A percentile compares a stretch with the other conserved stretches of the same genome.
Conservation (phyloP, 495 filamentous ascomycete genomes). For the Thermothielavioides terrestris region DNA sequence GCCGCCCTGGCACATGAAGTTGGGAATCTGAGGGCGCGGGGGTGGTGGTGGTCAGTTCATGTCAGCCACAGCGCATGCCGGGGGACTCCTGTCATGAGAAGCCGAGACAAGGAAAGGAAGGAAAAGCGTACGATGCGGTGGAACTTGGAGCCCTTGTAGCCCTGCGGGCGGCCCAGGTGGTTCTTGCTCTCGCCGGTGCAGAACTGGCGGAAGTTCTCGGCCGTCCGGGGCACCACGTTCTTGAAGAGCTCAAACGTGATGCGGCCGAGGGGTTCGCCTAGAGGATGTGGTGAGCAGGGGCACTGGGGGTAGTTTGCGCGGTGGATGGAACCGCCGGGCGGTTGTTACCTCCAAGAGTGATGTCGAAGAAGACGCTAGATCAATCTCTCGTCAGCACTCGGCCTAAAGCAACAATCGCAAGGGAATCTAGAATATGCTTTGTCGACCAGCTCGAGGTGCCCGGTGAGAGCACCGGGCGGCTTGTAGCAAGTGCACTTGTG, state of each 20-base stretch:
- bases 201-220: constrained; percentile 95
- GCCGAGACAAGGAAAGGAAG: no score
- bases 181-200: constrained; percentile 92
- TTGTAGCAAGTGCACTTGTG: no score
- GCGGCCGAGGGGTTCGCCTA: constrained; percentile 83
- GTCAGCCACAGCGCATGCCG: no score
- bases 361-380: constrained; percentile 78
- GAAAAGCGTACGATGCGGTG: constrained; percentile 77
- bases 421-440: no score
- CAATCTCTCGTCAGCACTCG: background rate
- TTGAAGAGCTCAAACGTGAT: constrained; percentile 93
- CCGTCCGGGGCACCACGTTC: constrained; percentile 73
- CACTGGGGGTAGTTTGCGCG: background rate
- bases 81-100: no score
- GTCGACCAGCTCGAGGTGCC: no score
- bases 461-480: background rate
- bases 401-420: no score
- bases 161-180: constrained; percentile 67
- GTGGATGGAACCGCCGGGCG: constrained; percentile 14
- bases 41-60: no score
- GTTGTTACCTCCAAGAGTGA: constrained; percentile 73
- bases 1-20: constrained; percentile 94
- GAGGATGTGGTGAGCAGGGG: background rate
- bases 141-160: constrained; percentile 91
- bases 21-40: constrained; percentile 70